These are phyloP conservation scores for Takakia lepidozioides DNA, from an alignment of 225 moss, liverwort and hornwort species.

Conservation along the genomic window DNA sequence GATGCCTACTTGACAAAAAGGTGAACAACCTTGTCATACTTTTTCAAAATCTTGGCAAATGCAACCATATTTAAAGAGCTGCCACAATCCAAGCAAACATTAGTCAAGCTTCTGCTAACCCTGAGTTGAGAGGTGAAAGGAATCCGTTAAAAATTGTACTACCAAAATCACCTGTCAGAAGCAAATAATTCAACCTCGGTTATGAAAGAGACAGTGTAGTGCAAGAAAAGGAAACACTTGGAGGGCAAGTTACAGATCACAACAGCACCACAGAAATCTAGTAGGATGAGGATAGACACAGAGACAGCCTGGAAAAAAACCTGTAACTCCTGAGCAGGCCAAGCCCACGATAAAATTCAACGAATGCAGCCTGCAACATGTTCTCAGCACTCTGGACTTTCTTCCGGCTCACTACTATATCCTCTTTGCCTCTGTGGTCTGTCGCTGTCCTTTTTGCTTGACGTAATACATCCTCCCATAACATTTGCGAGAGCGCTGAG, in stretches of 20 bases:
- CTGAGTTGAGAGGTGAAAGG: too few species aligned
- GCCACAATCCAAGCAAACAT: slow-evolving; percentile 7
- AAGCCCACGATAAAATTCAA: slow-evolving; percentile 68
- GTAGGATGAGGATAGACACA: too few species aligned
- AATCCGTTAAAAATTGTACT: too few species aligned
- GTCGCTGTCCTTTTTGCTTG: slow-evolving; percentile 10
- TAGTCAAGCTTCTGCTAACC: too few species aligned
- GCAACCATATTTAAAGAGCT: slow-evolving; percentile 63
- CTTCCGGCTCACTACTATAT: slow-evolving; percentile 6
- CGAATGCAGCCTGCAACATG: slow-evolving; percentile 48
- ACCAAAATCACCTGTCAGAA: too few species aligned
- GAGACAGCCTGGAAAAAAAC: slow-evolving; percentile 16
- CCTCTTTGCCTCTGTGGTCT: background rate
- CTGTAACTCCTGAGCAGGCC: slow-evolving; percentile 60
- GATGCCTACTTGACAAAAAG: background rate
- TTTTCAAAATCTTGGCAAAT: slow-evolving; percentile 69
- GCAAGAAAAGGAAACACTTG: too few species aligned
- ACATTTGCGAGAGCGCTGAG: background rate
- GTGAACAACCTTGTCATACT: slow-evolving; percentile 55
- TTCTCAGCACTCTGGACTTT: slow-evolving; percentile 41
- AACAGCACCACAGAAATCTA: too few species aligned
- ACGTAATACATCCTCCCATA: slow-evolving; percentile 11
- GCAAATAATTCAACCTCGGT: too few species aligned
- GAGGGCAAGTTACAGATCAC: too few species aligned
- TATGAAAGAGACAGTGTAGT: too few species aligned